Conservation (phyloP, 2,329 filamentous ascomycete species). For the Phyllosticta paracitricarpa region DNA sequence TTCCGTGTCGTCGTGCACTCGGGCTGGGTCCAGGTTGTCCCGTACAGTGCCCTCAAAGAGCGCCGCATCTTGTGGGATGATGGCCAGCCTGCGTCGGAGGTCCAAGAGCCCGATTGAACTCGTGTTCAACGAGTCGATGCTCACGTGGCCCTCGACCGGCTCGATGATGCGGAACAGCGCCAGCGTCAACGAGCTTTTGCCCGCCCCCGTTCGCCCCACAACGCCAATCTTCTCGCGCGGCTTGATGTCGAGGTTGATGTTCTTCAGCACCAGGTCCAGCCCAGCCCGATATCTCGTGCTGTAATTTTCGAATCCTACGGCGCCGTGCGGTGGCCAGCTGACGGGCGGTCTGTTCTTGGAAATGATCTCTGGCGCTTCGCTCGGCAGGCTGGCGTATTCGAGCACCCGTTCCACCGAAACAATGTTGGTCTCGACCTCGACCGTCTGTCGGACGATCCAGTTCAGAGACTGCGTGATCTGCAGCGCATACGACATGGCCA, state of each 20-base stretch:
- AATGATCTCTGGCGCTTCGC: conserved; percentile 90
- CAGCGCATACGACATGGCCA: conserved; percentile 93
- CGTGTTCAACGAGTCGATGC: conserved; percentile 82
- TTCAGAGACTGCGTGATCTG: conserved; percentile 96
- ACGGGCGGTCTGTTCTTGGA: conserved; percentile 76
- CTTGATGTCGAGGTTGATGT: conserved; percentile 86
- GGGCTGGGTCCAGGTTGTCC: conserved; percentile 90
- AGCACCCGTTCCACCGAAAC: conserved; percentile 96
- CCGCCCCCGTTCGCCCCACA: conserved; percentile 88
- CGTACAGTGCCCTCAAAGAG: conserved; percentile 88
- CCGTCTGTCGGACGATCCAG: conserved; percentile 97
- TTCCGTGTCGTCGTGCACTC: conserved; percentile 93
- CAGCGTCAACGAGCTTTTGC: conserved; percentile 88
- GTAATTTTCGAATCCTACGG: conserved; percentile 85
- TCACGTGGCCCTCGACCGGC: conserved; percentile 69
- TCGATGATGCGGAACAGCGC: conserved; percentile 95
- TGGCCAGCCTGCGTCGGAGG: conserved; percentile 78
- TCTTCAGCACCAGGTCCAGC: conserved; percentile 84
- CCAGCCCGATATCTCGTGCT: conserved; percentile 87
- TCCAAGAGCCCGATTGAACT: conserved; percentile 84
- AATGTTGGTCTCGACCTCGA: conserved; percentile 99
- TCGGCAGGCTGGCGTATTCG: conserved; percentile 84
- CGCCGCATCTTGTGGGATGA: conserved; percentile 95
- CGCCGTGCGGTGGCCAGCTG: conserved; percentile 83
- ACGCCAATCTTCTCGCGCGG: conserved; percentile 97